Evolutionary conservation across 257 asterid species (phyloP).

Genomic region (Pogostemon cablin): DNA sequence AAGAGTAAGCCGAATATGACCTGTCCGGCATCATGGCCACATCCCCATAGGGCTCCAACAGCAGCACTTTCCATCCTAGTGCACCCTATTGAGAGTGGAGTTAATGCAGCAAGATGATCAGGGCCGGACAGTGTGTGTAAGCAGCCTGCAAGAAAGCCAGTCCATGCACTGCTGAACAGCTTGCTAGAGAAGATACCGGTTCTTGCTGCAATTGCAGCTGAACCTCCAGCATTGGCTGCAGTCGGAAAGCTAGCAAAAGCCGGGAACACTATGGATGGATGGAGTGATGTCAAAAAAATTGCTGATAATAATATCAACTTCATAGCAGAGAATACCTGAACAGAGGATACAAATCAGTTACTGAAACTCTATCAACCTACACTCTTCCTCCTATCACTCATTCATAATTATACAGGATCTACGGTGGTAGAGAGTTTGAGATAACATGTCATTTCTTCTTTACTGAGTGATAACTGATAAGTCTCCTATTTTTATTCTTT

Average conservation of each 20-base stretch:
- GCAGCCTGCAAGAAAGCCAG: conserved; percentile 96
- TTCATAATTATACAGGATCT: background rate
- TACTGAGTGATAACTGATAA: no score
- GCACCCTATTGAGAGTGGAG: conserved; percentile 95
- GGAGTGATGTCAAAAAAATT: conserved; percentile 48
- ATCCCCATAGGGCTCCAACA: conserved; percentile 98
- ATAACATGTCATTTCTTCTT: no score
- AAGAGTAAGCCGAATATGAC: conserved; percentile 75
- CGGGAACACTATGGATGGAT: conserved; percentile 61
- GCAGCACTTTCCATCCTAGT: conserved; percentile 83
- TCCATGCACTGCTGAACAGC: conserved; percentile 87
- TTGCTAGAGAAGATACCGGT: conserved; percentile 45
- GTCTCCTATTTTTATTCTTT: background rate
- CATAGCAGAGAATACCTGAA: conserved; percentile 64
- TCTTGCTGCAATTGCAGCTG: conserved; percentile 52
- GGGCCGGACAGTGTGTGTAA: conserved; percentile 96
- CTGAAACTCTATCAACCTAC: background rate
- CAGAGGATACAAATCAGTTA: background rate
- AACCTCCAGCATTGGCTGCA: conserved; percentile 57
- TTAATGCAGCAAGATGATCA: conserved; percentile 94
- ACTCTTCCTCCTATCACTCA: background rate
- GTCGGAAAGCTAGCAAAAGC: conserved; percentile 68
- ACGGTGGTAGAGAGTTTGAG: background rate
- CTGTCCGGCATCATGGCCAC: conserved; percentile 97
- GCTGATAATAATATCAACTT: conserved; percentile 56